Conservation (phyloP, 306 rosid genomes). For the Pyrus bretschneideri region DNA sequence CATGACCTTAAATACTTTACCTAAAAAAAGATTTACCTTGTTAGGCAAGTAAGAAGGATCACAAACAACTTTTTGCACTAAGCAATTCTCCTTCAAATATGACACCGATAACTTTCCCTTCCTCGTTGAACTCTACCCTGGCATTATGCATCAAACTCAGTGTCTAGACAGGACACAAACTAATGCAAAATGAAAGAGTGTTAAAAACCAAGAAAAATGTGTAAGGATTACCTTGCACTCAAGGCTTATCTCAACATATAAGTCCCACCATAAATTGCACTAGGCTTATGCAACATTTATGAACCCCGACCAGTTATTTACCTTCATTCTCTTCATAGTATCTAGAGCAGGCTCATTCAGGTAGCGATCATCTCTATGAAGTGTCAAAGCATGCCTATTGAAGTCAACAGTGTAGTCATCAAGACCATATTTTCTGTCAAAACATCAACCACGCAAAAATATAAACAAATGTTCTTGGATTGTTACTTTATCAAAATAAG, state of each 20-base stretch:
- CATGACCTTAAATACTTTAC: background rate
- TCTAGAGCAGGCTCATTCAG: conserved; percentile 82
- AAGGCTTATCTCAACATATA: conserved; percentile 92
- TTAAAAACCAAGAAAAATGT: background rate
- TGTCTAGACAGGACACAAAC: background rate
- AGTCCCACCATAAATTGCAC: conserved; percentile 98
- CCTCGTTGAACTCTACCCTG: conserved; percentile 87
- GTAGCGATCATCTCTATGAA: conserved; percentile 86
- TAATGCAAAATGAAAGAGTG: background rate
- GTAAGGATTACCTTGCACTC: conserved; percentile 72
- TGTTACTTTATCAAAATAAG: background rate
- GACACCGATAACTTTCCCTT: conserved; percentile 80
- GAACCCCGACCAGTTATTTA: conserved; percentile 17
- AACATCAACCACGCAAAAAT: conserved; percentile 21
- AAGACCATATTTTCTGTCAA: conserved; percentile 86
- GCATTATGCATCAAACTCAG: conserved; percentile 22
- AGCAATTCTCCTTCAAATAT: conserved; percentile 95
- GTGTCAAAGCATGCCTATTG: conserved; percentile 96
- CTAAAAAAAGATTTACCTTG: conserved; percentile 45
- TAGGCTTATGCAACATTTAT: conserved; percentile 25
- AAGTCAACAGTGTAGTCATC: conserved; percentile 83
- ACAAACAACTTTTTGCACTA: conserved; percentile 87
- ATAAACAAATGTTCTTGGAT: conserved; percentile 2
- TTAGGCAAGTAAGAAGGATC: conserved; percentile 87
- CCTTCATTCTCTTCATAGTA: conserved; percentile 96